phyloP scores from a whole-genome alignment of 345 rosid species.

The Hibiscus mutabilis region DNA sequence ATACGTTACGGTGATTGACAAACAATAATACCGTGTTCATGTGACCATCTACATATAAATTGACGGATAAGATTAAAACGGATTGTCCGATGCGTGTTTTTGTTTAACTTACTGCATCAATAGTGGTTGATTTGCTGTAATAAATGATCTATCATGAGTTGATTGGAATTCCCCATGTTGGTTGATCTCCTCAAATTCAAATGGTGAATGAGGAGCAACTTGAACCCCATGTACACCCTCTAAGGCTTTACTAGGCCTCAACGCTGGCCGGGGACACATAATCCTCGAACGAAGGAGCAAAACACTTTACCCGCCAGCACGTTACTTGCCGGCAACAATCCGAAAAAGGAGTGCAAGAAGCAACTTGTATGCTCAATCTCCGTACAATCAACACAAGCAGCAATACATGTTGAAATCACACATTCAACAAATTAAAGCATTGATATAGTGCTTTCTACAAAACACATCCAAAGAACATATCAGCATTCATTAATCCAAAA shows the following conservation, averaged over 20 bases:
- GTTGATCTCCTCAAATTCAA: slow-evolving; percentile 37
- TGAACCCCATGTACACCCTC: slow-evolving; percentile 75
- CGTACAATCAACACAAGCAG: slow-evolving; percentile 1
- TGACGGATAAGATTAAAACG: neutral
- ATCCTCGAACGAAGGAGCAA: slow-evolving; percentile 9
- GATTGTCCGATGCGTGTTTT: neutral
- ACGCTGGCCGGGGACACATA: slow-evolving; percentile 46
- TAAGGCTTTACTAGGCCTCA: slow-evolving; percentile 45
- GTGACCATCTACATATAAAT: neutral
- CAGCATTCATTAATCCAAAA: neutral
- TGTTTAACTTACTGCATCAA: slow-evolving; percentile 49
- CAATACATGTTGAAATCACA: neutral
- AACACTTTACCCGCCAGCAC: slow-evolving; percentile 35
- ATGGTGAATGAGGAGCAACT: slow-evolving; percentile 65
- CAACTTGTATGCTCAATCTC: slow-evolving; percentile 18
- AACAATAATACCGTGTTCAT: neutral
- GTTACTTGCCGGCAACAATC: neutral
- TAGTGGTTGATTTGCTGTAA: slow-evolving; percentile 43
- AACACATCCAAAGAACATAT: neutral
- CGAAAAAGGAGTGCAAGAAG: slow-evolving; percentile 10
- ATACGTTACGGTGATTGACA: neutral
- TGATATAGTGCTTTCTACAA: neutral
- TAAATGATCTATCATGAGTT: slow-evolving; percentile 29
- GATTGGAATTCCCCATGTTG: slow-evolving; percentile 41
- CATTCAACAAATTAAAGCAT: neutral